These are phyloP conservation scores for Ascoidea tarda DNA, from an alignment of 805 yeast species.

Conservation along the genomic window DNA sequence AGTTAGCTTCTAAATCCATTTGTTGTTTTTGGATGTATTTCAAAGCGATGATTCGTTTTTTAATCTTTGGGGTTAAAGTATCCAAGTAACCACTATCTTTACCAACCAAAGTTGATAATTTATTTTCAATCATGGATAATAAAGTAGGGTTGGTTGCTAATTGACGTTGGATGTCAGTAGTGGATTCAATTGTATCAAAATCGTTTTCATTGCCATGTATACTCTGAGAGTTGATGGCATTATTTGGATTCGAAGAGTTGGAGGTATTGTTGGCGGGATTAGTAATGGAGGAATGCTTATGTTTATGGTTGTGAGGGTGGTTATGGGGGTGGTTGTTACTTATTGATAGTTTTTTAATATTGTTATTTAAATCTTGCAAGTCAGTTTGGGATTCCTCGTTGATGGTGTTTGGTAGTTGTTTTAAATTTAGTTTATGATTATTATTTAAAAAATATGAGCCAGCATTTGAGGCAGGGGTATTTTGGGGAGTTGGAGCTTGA, in stretches of 20 bases:
- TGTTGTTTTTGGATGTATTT: constrained; percentile 72
- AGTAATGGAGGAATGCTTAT: not conserved
- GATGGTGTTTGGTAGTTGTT: constrained; percentile 46
- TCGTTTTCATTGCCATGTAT: not conserved
- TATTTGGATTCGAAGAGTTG: too few species aligned
- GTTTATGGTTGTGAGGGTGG: too few species aligned
- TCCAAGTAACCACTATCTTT: constrained; percentile 78
- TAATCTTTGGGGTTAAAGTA: constrained; percentile 55
- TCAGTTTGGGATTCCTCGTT: constrained; percentile 44
- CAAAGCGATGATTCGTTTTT: constrained; percentile 66
- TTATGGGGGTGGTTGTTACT: not conserved
- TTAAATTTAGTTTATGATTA: constrained; percentile 22
- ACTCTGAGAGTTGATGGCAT: not conserved
- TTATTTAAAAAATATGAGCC: constrained; percentile 52
- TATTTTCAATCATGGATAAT: constrained; percentile 79
- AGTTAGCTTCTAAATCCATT: constrained; percentile 76
- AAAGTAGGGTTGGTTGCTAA: constrained; percentile 71
- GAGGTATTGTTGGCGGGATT: not conserved
- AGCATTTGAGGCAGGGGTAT: constrained; percentile 85
- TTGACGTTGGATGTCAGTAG: constrained; percentile 16
- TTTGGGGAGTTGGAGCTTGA: constrained; percentile 96
- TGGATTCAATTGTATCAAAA: constrained; percentile 1
- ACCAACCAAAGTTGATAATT: constrained; percentile 74
- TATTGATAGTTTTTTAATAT: too few species aligned
- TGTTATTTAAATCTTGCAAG: constrained; percentile 17